phyloP scores from a whole-genome alignment of 1,139 yeast genomes.

The Pneumocystis canis region DNA sequence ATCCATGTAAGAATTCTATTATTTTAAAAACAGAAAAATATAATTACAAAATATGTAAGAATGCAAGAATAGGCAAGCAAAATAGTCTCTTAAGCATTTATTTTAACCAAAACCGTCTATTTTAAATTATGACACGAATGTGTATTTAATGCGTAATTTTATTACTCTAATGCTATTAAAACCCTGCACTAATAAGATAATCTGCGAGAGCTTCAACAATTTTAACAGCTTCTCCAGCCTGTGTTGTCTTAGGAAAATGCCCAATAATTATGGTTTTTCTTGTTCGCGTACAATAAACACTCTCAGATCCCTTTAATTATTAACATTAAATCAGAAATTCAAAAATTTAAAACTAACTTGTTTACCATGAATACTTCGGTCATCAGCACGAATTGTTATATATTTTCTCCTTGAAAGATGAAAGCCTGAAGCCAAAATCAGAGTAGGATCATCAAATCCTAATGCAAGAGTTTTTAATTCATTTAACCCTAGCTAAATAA shows the following conservation, averaged over 20 bases:
- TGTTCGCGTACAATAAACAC: constrained; percentile 82
- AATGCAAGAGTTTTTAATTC: constrained; percentile 63
- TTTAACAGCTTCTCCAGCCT: constrained; percentile 88
- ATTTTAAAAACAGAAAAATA: neutral
- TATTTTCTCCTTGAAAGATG: constrained; percentile 77
- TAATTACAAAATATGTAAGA: neutral
- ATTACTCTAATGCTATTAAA: constrained; percentile 28
- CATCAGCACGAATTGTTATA: constrained; percentile 79
- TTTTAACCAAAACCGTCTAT: neutral
- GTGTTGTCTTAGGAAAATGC: constrained; percentile 84
- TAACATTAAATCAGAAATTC: constrained; percentile 26
- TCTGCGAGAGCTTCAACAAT: constrained; percentile 92
- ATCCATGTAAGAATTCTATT: neutral
- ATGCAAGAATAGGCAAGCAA: neutral
- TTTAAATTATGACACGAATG: neutral
- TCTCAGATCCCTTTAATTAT: constrained; percentile 31
- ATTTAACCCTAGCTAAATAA: constrained; percentile 29
- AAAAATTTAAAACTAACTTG: constrained; percentile 29
- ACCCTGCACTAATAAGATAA: constrained; percentile 75
- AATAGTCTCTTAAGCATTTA: neutral
- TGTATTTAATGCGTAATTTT: neutral
- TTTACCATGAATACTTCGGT: constrained; percentile 86
- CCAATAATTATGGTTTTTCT: constrained; percentile 83
- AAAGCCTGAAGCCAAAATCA: constrained; percentile 70
- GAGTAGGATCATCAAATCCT: constrained; percentile 69